A percentile compares a stretch with the other conserved stretches of the same genome.
These are phyloP conservation scores for Phaeosphaeriaceae sp. DNA, from an alignment of 2,329 filamentous ascomycete species.

Conservation along the genomic window DNA sequence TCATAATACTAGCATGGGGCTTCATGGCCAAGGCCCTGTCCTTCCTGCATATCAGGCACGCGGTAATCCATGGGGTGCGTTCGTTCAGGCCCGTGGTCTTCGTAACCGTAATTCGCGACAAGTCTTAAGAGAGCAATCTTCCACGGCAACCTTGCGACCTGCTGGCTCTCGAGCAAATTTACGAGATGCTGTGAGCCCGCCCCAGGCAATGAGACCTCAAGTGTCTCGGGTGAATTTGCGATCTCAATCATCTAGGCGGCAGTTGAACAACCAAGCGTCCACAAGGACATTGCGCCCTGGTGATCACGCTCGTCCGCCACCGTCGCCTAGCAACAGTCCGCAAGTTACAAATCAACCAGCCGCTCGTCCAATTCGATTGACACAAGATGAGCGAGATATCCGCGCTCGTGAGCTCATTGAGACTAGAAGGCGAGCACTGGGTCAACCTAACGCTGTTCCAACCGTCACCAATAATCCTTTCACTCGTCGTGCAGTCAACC, in stretches of 20 bases:
- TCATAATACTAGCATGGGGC: constrained; percentile 37
- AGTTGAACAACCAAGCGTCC: constrained; percentile 44
- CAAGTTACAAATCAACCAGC: constrained; percentile 24
- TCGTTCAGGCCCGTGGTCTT: constrained; percentile 36
- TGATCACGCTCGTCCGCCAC: constrained; percentile 41
- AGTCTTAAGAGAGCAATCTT: constrained; percentile 47
- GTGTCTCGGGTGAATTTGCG: constrained; percentile 46
- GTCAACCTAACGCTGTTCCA: constrained; percentile 31
- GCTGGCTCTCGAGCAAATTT: constrained; percentile 43
- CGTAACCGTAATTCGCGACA: constrained; percentile 41
- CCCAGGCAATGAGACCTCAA: constrained; percentile 41
- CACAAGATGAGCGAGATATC: constrained; percentile 42
- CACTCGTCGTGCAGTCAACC: constrained; percentile 35
- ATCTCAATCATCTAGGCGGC: constrained; percentile 44
- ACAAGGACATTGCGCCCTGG: constrained; percentile 44
- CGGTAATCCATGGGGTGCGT: constrained; percentile 48
- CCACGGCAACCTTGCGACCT: constrained; percentile 46
- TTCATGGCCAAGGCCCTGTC: constrained; percentile 42
- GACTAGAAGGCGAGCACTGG: constrained; percentile 41
- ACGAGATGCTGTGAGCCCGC: constrained; percentile 34
- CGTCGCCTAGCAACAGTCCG: constrained; percentile 28
- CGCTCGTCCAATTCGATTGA: constrained; percentile 32
- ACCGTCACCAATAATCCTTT: constrained; percentile 46
- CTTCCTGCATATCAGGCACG: constrained; percentile 37
- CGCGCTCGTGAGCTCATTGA: constrained; percentile 47